A percentile compares a stretch with the other conserved stretches of the same genome.
phyloP scores from a whole-genome alignment of 225 moss, liverwort and hornwort genomes.

The Physcomitrium patens region DNA sequence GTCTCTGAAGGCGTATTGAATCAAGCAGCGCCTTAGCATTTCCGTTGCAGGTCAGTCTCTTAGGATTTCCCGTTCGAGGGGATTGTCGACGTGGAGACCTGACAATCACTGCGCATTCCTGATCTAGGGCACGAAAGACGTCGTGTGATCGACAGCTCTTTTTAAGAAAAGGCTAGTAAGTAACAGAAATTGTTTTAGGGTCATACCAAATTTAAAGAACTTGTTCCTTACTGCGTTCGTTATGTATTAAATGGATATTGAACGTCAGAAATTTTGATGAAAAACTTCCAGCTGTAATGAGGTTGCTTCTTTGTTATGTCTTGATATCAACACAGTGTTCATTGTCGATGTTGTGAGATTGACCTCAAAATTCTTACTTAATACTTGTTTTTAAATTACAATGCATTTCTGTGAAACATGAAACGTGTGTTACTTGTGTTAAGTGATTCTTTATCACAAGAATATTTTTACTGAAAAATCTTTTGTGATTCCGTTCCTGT shows the following conservation, averaged over 20 bases:
- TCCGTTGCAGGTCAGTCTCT: slow-evolving; percentile 50
- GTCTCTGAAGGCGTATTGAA: slow-evolving; percentile 34
- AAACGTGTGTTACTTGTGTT: too few species aligned
- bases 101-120: slow-evolving; percentile 75
- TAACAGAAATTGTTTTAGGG: background rate
- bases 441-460: background rate
- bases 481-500: slow-evolving; percentile 3
- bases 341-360: slow-evolving; percentile 1
- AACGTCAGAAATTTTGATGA: background rate
- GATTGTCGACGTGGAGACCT: slow-evolving; percentile 71
- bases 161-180: slow-evolving; percentile 63
- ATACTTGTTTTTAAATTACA: background rate
- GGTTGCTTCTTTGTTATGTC: slow-evolving; percentile 11
- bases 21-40: slow-evolving; percentile 47
- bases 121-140: slow-evolving; percentile 70
- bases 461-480: slow-evolving; percentile 15
- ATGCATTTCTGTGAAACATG: background rate
- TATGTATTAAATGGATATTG: background rate
- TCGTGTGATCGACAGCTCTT: slow-evolving; percentile 76
- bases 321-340: background rate
- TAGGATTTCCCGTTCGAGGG: slow-evolving; percentile 56
- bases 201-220: background rate
- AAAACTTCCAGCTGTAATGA: background rate
- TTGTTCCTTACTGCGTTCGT: background rate
- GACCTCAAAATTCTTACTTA: background rate